Percentiles rank a stretch among this genome's conserved stretches.
Evolutionary conservation across 2,329 filamentous ascomycete genomes (phyloP).

Genomic region (Apiospora aurea): DNA sequence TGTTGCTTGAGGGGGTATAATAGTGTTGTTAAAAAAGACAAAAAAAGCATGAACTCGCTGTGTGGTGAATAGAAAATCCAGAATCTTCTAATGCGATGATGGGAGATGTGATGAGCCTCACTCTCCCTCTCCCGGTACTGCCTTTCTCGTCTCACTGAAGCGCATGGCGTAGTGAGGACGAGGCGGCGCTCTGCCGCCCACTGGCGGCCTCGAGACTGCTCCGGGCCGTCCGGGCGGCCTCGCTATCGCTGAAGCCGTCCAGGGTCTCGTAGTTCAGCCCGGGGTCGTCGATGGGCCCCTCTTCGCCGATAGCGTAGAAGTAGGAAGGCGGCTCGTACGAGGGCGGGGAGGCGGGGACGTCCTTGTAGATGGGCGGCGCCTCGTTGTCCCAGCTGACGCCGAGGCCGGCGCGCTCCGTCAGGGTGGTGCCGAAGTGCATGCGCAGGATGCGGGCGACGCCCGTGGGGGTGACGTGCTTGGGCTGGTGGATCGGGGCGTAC

Average conservation of each 20-base stretch:
- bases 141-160: not conserved
- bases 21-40: not conserved
- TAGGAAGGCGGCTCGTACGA: conserved; percentile 55
- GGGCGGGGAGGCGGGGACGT: conserved; percentile 87
- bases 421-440: conserved; percentile 85
- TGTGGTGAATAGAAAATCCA: conserved; percentile 12
- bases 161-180: not conserved
- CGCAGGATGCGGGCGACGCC: conserved; percentile 89
- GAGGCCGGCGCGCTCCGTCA: conserved; percentile 85
- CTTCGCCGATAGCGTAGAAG: not conserved
- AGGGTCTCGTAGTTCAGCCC: conserved; percentile 28
- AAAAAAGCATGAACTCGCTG: conserved; percentile 7
- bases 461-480: conserved; percentile 77
- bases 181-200: not conserved
- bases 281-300: not conserved
- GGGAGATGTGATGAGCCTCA: not conserved
- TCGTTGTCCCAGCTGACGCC: conserved; percentile 98
- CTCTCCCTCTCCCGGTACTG: not conserved
- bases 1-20: conserved; percentile 19
- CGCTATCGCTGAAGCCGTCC: conserved; percentile 17
- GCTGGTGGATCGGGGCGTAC: conserved; percentile 75
- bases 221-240: not conserved
- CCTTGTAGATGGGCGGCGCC: conserved; percentile 90
- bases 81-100: not conserved
- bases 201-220: not conserved